Conservation (phyloP, 306 rosid genomes). For the Prunus davidiana region DNA sequence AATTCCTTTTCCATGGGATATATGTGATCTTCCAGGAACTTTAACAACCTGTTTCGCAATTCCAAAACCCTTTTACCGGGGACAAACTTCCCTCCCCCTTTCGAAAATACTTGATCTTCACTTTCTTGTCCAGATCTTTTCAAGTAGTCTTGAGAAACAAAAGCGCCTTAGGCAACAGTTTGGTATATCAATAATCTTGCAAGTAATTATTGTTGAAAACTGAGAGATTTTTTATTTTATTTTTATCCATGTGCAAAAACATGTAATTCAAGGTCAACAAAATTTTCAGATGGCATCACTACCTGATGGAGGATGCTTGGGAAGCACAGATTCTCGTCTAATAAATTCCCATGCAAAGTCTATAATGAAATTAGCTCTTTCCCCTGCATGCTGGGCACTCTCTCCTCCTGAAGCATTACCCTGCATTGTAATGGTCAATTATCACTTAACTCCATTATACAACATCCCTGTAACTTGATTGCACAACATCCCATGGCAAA, state of each 20-base stretch:
- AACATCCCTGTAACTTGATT: neutral
- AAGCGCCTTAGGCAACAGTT: conserved; percentile 26
- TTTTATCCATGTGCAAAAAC: conserved; percentile 14
- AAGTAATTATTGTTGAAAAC: conserved; percentile 17
- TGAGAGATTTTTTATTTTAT: neutral
- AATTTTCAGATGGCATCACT: conserved; percentile 25
- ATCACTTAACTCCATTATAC: conserved; percentile 9
- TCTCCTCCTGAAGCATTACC: conserved; percentile 97
- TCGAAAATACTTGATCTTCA: conserved; percentile 34
- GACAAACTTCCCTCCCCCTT: conserved; percentile 60
- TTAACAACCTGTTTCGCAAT: conserved; percentile 57
- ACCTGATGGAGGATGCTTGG: conserved; percentile 82
- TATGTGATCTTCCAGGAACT: conserved; percentile 86
- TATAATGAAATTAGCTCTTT: conserved; percentile 54
- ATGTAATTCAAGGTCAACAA: conserved; percentile 14
- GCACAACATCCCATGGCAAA: neutral
- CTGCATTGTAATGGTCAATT: conserved; percentile 44
- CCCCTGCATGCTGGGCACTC: conserved; percentile 63
- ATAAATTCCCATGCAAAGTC: conserved; percentile 68
- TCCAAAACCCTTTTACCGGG: conserved; percentile 54
- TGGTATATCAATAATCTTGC: conserved; percentile 18
- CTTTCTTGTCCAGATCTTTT: conserved; percentile 41
- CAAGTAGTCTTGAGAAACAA: conserved; percentile 23
- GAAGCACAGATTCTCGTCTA: conserved; percentile 61
- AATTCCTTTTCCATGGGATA: conserved; percentile 90